Conservation (phyloP, 2,329 filamentous ascomycete species). For the Lecanicillium sp. region DNA sequence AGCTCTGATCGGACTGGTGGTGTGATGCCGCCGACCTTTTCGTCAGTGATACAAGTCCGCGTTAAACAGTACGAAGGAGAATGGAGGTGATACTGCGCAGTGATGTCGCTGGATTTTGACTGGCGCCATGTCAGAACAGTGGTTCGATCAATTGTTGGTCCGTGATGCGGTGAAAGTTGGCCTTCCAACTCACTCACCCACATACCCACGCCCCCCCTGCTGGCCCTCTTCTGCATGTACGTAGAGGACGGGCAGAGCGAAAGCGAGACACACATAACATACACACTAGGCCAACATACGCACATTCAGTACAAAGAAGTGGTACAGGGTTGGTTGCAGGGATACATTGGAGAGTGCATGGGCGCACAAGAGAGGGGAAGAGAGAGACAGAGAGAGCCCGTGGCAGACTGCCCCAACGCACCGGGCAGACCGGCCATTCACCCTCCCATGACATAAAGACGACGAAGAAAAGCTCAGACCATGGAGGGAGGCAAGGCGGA, state of each 20-base stretch:
- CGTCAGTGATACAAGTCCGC: slow-evolving; percentile 1
- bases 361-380: not conserved
- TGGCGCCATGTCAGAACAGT: not conserved
- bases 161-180: not conserved
- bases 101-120: not conserved
- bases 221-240: no score
- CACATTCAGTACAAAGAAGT: slow-evolving; percentile 2
- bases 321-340: slow-evolving; percentile 5
- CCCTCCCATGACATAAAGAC: not conserved
- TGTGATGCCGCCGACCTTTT: no score
- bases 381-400: not conserved
- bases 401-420: not conserved
- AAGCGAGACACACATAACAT: not conserved
- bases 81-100: not conserved
- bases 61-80: slow-evolving; percentile 2
- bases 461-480: not conserved
- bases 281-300: slow-evolving; percentile 4
- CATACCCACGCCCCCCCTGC: not conserved
- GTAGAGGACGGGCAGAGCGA: slow-evolving; percentile 9
- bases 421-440: slow-evolving; percentile 8
- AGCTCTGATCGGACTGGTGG: not conserved
- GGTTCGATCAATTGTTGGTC: slow-evolving; percentile 11
- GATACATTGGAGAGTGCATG: not conserved
- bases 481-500: not conserved
- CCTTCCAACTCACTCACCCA: no score